These are phyloP conservation scores for Sporothrix pallida DNA, from an alignment of 2,329 filamentous ascomycete species.

Conservation along the genomic window DNA sequence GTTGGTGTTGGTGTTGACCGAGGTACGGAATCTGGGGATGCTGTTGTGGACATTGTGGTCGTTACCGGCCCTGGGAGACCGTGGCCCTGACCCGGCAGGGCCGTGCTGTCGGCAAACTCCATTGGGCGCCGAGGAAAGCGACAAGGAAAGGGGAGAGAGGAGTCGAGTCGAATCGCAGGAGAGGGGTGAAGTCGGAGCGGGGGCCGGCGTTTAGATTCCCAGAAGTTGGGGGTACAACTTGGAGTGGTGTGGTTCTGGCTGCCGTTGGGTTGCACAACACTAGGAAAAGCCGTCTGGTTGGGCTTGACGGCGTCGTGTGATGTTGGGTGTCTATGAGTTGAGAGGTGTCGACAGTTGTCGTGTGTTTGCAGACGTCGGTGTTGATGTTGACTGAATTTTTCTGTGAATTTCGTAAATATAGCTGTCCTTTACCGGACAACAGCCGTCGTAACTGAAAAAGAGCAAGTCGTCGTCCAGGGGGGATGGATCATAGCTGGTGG, in stretches of 20 bases:
- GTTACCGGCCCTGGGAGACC: background rate
- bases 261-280: slow-evolving; percentile 6
- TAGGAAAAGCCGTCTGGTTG: background rate
- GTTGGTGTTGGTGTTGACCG: background rate
- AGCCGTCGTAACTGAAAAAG: background rate
- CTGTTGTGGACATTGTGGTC: background rate
- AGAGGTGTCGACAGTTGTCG: background rate
- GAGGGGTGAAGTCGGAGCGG: background rate
- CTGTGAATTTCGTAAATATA: background rate
- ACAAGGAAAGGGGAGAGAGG: background rate
- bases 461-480: background rate
- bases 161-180: background rate
- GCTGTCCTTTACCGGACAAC: slow-evolving; percentile 2
- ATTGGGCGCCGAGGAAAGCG: background rate
- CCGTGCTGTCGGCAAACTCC: slow-evolving; percentile 7
- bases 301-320: background rate
- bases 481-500: background rate
- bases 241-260: background rate
- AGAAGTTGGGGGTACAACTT: background rate
- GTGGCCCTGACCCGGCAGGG: slow-evolving; percentile 1
- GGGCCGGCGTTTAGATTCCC: background rate
- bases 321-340: background rate
- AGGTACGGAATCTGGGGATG: background rate
- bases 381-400: background rate
- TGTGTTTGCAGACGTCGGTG: background rate